Conservation (phyloP, 75 land plant species). For the Pseudotsuga menziesii region DNA sequence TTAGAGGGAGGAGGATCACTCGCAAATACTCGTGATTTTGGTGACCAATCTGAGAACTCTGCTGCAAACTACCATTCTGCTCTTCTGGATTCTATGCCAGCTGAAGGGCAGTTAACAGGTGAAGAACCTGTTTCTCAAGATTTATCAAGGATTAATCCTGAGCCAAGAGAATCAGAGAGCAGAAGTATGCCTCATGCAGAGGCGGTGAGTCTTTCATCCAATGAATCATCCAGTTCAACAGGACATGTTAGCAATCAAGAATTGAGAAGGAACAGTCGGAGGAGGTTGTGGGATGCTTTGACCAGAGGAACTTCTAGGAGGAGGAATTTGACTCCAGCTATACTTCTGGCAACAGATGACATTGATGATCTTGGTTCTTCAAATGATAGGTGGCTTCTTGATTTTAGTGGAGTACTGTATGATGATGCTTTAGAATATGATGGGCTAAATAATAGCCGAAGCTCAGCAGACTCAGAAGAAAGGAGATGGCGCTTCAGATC, state of each 20-base stretch:
- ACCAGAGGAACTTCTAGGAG: slow-evolving; percentile 68
- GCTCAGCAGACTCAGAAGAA: slow-evolving; percentile 35
- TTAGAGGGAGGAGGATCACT: neutral
- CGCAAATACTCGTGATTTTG: neutral
- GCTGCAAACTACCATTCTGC: neutral
- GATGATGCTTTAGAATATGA: slow-evolving; percentile 38
- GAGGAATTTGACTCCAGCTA: slow-evolving; percentile 26
- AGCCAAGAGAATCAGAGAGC: slow-evolving; percentile 4
- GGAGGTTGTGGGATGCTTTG: slow-evolving; percentile 80
- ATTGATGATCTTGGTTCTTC: slow-evolving; percentile 33
- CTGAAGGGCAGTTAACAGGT: slow-evolving; percentile 1
- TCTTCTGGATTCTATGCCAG: neutral
- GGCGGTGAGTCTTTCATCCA: neutral
- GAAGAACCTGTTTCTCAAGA: slow-evolving; percentile 5
- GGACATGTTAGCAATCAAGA: slow-evolving; percentile 27
- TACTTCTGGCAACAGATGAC: slow-evolving; percentile 40
- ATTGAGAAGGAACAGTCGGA: slow-evolving; percentile 66
- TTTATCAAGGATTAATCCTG: neutral
- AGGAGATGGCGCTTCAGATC: slow-evolving; percentile 59
- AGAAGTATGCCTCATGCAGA: neutral
- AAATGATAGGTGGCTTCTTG: slow-evolving; percentile 52
- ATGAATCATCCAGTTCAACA: slow-evolving; percentile 10
- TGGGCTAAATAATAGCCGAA: slow-evolving; percentile 31
- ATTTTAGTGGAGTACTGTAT: slow-evolving; percentile 33
- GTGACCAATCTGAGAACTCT: neutral